Evolutionary conservation across 495 filamentous ascomycete genomes (phyloP).

Genomic region (Penicillium alfredii): DNA sequence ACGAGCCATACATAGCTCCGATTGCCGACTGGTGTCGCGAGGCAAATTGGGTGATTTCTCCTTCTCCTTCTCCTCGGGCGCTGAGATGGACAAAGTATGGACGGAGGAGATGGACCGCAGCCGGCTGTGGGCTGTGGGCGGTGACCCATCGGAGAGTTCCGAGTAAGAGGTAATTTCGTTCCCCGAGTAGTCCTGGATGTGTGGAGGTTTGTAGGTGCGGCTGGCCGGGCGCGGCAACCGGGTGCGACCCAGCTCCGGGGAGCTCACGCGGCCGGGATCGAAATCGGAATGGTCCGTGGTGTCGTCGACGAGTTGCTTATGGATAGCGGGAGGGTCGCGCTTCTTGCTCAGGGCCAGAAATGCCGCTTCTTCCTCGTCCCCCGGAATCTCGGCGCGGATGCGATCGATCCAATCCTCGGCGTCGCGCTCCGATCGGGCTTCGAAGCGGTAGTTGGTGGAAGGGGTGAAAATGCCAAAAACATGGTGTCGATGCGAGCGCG

Average conservation of each 20-base stretch:
- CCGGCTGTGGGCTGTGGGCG: constrained; percentile 19
- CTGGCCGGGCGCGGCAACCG: constrained; percentile 21
- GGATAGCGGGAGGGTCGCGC: constrained; percentile 26
- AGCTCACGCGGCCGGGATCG: constrained; percentile 36
- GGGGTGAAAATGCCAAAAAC: constrained; percentile 93
- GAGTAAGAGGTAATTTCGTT: constrained; percentile 85
- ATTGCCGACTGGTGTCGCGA: constrained; percentile 53
- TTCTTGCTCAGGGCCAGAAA: constrained; percentile 52
- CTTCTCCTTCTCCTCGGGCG: constrained; percentile 21
- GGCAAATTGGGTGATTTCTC: constrained; percentile 27
- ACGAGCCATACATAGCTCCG: constrained; percentile 48
- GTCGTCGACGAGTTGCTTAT: constrained; percentile 38
- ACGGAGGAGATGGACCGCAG: constrained; percentile 32
- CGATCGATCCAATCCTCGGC: constrained; percentile 81
- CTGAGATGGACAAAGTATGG: constrained; percentile 27
- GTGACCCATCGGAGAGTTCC: constrained; percentile 72
- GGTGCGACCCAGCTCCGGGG: constrained; percentile 37
- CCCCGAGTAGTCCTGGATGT: constrained; percentile 73
- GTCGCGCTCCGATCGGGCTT: constrained; percentile 64
- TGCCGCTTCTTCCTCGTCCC: constrained; percentile 81
- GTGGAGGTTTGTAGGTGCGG: constrained; percentile 36
- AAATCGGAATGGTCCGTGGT: constrained; percentile 42
- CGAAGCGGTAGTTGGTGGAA: constrained; percentile 84
- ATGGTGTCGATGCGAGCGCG: constrained; percentile 71
- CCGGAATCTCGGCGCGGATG: constrained; percentile 70